Conservation (phyloP, 805 yeast species). For the Huiozyma naganishii region DNA sequence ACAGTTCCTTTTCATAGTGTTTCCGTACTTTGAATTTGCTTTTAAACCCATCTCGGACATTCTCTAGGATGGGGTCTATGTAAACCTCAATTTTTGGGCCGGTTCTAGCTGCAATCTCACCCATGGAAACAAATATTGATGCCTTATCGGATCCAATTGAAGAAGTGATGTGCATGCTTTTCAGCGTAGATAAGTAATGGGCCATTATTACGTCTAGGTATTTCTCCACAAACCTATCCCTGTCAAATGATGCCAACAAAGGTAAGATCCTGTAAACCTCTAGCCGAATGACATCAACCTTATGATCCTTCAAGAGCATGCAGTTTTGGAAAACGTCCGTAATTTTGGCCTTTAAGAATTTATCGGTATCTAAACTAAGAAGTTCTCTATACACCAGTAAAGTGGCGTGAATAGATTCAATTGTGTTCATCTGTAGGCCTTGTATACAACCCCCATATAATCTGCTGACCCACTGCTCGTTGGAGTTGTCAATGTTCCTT, state of each 20-base stretch:
- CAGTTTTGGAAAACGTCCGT: constrained; percentile 70
- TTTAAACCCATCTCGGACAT: constrained; percentile 67
- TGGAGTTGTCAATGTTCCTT: constrained; percentile 57
- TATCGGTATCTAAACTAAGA: constrained; percentile 51
- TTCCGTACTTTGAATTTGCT: constrained; percentile 42
- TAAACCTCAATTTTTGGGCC: constrained; percentile 80
- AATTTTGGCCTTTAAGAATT: constrained; percentile 58
- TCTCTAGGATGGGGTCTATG: constrained; percentile 76
- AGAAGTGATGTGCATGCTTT: constrained; percentile 40
- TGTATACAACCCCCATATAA: constrained; percentile 57
- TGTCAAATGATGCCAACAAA: constrained; percentile 66
- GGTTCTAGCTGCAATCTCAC: constrained; percentile 66
- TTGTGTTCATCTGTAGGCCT: constrained; percentile 41
- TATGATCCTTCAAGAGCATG: constrained; percentile 65
- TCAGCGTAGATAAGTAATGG: constrained; percentile 68
- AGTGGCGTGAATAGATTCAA: constrained; percentile 81
- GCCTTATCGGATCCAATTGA: constrained; percentile 44
- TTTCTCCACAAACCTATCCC: constrained; percentile 62
- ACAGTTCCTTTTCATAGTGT: constrained; percentile 75
- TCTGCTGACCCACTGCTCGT: constrained; percentile 60
- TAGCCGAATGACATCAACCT: constrained; percentile 61
- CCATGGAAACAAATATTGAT: constrained; percentile 69
- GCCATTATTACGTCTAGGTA: constrained; percentile 72
- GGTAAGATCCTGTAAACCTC: constrained; percentile 84
- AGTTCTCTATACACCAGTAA: constrained; percentile 73